These are phyloP conservation scores for Oenanthe sinensis DNA, from an alignment of 129 eudicot genomes.

Conservation along the genomic window DNA sequence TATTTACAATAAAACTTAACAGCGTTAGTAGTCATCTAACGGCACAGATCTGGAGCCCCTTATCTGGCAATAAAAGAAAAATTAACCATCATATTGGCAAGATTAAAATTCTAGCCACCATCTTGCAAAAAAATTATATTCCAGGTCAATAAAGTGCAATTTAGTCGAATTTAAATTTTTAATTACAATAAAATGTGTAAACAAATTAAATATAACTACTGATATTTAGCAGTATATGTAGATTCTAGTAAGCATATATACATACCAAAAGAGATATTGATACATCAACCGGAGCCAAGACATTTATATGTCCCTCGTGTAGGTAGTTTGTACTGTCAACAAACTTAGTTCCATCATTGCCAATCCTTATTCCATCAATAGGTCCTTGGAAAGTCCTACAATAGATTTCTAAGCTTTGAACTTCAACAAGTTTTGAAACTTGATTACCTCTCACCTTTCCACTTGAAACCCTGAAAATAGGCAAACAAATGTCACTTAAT, in stretches of 20 bases:
- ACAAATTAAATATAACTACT: background rate
- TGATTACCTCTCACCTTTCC: constrained; percentile 61
- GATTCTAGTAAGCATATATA: background rate
- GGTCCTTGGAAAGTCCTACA: constrained; percentile 39
- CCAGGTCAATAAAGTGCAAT: no score
- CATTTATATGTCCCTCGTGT: constrained; percentile 26
- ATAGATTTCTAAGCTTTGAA: constrained; percentile 72
- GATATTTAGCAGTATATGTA: background rate
- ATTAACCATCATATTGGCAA: no score
- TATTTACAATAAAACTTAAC: no score
- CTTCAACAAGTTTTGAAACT: constrained; percentile 77
- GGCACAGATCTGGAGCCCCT: no score
- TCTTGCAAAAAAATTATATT: no score
- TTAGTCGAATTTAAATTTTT: background rate
- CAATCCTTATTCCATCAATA: constrained; percentile 23
- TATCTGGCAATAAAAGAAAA: no score
- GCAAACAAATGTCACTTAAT: background rate
- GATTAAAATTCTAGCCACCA: no score
- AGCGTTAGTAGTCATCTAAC: no score
- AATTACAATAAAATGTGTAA: background rate
- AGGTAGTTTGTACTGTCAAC: constrained; percentile 24
- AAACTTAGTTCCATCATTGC: constrained; percentile 24
- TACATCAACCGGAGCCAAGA: constrained; percentile 70
- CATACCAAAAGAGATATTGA: constrained; percentile 80
- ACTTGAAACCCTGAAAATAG: constrained; percentile 37